Evolutionary conservation across 768 basidiomycete species (phyloP), one percentile per base, ranked within the genome.

Genomic region (Dacryopinax spathularia): DNA sequence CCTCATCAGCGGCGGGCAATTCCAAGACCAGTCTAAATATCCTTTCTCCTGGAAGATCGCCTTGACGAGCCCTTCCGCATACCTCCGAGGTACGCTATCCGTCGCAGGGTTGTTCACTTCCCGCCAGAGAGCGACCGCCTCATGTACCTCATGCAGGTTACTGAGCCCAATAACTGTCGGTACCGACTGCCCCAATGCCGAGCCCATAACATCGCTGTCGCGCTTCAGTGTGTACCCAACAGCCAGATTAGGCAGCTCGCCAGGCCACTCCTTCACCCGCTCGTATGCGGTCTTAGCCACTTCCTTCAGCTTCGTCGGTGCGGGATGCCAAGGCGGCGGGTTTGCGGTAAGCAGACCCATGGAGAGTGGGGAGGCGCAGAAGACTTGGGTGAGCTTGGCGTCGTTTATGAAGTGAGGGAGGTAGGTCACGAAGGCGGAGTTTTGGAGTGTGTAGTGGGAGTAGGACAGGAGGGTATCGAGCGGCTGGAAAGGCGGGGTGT

Each of bases 391-490:
- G 43, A 94, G 80, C 60, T 81, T 75, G 0, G 89, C 89, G 25
- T 86, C 84, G 20, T 75, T 71, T 66, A 77, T 76, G 62, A 92
- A 80, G 37, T 80, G 79, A 12, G 79, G 74, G 29, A 79, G 78
- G 71, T 84, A 91, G 10, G 77, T 73, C 37, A 73, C 71, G 71
- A 85, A 79, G 16, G 81, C 84, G 63, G 76, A 74, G 72, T 88
- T 90, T 71, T 91, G 88, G 33, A 92, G 77, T 25, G 81, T 84
- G 62, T 89, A 79, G 72, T 93, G 89, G 25, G 84, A 87, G 75
- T 90, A 94, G 16, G 88, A 86, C 44, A 92, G 80, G 31, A 94
- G 72, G 48, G 85, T 79, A 73, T 94, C 91, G 64, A 94, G 71
- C 10, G 91, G 88, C 62, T 79, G 78, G 73, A 80, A 85, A 12